Base-by-base conservation (phyloP, 2,329 filamentous ascomycete species). In the Aspergillus intermedius region DNA sequence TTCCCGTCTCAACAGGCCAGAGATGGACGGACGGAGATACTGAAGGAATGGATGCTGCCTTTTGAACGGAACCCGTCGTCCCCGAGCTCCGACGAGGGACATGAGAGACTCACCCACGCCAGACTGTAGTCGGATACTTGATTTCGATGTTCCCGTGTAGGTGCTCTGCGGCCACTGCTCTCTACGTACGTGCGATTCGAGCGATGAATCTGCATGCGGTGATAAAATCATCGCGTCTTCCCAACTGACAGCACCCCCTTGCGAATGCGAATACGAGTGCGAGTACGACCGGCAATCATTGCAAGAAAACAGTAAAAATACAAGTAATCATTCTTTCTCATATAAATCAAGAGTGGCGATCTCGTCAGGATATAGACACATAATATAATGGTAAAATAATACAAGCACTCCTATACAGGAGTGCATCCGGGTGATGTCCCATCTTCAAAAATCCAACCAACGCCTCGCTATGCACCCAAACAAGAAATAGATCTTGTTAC, bases 261-360 rank as follows among this genome's bases (percentile, higher is more conserved):
- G 15, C 37, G 37, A 40, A 10, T 40, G 17, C 37, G 37, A 21
- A 22, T 40, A 22, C 37, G 37, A 40, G 10, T 40, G 17, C 37
- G 34, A 35, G 34, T n/a, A 12, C 10, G 25, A 30, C 25, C 10
- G 25, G 10, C 10, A 17, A 35, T 13, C 3, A n/a, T n/a, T 13
- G n/a, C 13, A 17, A 13, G 13, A 35, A 17, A 35, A 5, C 34
- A 35, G 8, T 35, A 9, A 35, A 30, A 40, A 21, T 22, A 40
- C 37, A 30, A 10, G 10, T 5, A 30, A 12, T 10, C 25, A 30
- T 19, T 21, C 17, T 17, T 40, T 40, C 37, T 19, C 54, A 58
- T 51, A 62, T 49, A 57, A 30, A 60, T 53, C 58, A 58, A 86
- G 88, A 54, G 88, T 87, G 2, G 88, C 88, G 17, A 73, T 94